A percentile compares a stretch with the other conserved stretches of the same genome.
Evolutionary conservation across 306 rosid genomes (phyloP).

Genomic region (Astragalus membranaceus): DNA sequence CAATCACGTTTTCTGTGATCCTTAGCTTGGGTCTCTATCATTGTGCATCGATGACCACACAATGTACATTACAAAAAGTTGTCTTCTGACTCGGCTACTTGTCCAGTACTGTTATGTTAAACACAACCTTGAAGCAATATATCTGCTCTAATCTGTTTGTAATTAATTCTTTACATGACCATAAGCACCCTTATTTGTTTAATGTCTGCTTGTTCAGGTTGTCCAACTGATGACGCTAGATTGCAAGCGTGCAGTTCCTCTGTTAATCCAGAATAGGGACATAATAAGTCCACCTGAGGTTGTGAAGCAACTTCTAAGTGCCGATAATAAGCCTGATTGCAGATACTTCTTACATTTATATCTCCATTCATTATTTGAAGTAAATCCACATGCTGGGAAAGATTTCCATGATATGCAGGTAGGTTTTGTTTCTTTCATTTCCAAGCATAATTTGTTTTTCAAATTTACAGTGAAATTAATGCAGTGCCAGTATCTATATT

Average conservation of each 20-base stretch:
- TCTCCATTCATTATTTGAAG: constrained; percentile 93
- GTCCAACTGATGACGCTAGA: constrained; percentile 89
- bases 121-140: not conserved
- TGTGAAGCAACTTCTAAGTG: constrained; percentile 63
- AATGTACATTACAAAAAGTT: too few species aligned
- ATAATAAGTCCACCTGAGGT: constrained; percentile 66
- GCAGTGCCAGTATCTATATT: not conserved
- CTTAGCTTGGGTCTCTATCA: too few species aligned
- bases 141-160: not conserved
- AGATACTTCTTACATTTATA: constrained; percentile 72
- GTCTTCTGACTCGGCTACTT: too few species aligned
- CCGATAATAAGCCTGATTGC: constrained; percentile 47
- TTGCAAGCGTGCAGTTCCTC: constrained; percentile 83
- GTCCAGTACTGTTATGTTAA: too few species aligned
- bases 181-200: constrained; percentile 18
- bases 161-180: not conserved
- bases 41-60: too few species aligned
- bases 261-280: constrained; percentile 71
- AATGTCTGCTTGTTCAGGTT: constrained; percentile 44
- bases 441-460: constrained; percentile 17
- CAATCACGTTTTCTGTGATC: too few species aligned
- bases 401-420: constrained; percentile 98
- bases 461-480: not conserved
- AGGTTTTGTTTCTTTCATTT: constrained; percentile 19
- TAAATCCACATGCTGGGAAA: constrained; percentile 81